phyloP scores from a whole-genome alignment of 495 filamentous ascomycete genomes.

The Lophiotrema nucula region DNA sequence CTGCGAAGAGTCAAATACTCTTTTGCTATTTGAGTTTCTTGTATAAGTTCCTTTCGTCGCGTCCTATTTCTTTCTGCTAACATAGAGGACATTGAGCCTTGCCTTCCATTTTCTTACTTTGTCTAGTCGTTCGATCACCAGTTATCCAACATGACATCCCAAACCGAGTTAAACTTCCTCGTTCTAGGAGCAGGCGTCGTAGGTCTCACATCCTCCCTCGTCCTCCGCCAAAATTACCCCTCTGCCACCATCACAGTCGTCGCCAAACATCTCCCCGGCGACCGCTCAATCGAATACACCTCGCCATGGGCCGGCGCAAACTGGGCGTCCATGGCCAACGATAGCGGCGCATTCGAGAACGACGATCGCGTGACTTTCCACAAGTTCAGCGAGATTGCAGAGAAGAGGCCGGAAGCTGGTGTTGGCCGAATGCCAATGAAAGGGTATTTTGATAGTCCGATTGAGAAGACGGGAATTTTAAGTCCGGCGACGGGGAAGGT shows the following conservation, averaged over 20 bases:
- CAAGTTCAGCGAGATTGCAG: slow-evolving; percentile 34
- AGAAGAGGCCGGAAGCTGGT: slow-evolving; percentile 9
- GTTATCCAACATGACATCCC: too few relatives aligned
- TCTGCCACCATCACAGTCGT: slow-evolving; percentile 31
- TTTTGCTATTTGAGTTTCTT: too few relatives aligned
- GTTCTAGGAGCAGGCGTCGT: slow-evolving; percentile 38
- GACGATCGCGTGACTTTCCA: slow-evolving; percentile 44
- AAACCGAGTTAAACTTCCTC: slow-evolving; percentile 19
- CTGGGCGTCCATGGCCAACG: slow-evolving; percentile 36
- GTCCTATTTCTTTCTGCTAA: too few relatives aligned
- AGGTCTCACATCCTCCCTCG: slow-evolving; percentile 37
- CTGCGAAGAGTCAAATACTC: too few relatives aligned
- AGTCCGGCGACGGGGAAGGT: slow-evolving; percentile 34
- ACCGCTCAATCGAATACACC: slow-evolving; percentile 34
- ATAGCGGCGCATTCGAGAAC: slow-evolving; percentile 36
- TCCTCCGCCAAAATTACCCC: slow-evolving; percentile 28
- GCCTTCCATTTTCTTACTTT: too few relatives aligned
- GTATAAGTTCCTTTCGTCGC: too few relatives aligned
- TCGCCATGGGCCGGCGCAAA: slow-evolving; percentile 41
- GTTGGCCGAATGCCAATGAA: slow-evolving; percentile 30
- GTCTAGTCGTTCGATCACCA: too few relatives aligned
- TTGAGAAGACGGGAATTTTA: slow-evolving; percentile 36
- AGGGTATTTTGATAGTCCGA: slow-evolving; percentile 33
- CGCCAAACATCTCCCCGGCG: slow-evolving; percentile 38
- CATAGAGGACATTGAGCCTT: too few relatives aligned